Evolutionary conservation across 163 green algal genomes (phyloP).

Genomic region (Smithsoniella earleae): DNA sequence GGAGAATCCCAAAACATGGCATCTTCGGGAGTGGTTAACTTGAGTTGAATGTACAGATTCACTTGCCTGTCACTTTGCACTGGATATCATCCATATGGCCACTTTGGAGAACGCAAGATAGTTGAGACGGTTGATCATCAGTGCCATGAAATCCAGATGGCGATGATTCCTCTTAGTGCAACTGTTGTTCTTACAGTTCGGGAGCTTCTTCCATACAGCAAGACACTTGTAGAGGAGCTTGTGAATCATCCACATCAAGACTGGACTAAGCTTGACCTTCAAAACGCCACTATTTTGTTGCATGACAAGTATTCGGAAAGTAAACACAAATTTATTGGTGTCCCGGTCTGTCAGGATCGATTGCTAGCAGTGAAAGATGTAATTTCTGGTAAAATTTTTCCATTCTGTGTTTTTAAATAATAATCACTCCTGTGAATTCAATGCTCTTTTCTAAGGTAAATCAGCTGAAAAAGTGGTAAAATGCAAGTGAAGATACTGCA

Average conservation of each 20-base stretch:
- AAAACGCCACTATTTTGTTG: neutral
- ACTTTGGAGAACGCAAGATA: neutral
- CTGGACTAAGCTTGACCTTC: neutral
- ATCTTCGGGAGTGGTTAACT: no score
- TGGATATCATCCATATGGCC: constrained; percentile 17
- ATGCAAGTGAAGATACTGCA: constrained; percentile 8
- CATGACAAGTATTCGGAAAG: neutral
- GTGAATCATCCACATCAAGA: neutral
- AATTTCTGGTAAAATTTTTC: constrained; percentile 10
- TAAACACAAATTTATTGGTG: constrained; percentile 5
- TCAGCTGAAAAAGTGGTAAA: no score
- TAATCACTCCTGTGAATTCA: no score
- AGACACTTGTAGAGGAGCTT: neutral
- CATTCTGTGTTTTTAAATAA: no score
- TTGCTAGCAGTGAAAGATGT: neutral
- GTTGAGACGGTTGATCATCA: neutral
- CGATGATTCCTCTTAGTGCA: neutral
- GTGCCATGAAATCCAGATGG: neutral
- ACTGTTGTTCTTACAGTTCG: constrained; percentile 2
- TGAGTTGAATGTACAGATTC: no score
- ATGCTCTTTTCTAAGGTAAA: no score
- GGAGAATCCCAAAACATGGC: no score
- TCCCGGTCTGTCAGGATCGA: neutral
- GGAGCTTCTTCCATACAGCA: constrained; percentile 5
- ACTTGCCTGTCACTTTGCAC: constrained; percentile 20